Percentiles rank a stretch among this genome's conserved stretches.
phyloP scores from a whole-genome alignment of 2,329 filamentous ascomycete species.

The Aspergillus nomiae region DNA sequence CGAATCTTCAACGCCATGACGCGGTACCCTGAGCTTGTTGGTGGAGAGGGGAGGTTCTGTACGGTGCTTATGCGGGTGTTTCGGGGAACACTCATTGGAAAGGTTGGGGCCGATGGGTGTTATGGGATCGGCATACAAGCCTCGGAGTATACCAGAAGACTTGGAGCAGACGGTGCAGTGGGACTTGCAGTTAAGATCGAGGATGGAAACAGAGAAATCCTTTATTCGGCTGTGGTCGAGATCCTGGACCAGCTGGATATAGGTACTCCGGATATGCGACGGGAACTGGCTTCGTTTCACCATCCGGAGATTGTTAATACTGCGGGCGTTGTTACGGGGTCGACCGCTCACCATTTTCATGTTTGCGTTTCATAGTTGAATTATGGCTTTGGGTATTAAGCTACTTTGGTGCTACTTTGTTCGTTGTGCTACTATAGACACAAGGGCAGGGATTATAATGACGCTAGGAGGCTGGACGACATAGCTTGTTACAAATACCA shows the following conservation, averaged over 20 bases:
- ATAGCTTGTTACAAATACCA: not conserved
- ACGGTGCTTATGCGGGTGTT: conserved; percentile 49
- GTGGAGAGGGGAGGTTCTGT: conserved; percentile 51
- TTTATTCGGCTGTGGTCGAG: conserved; percentile 49
- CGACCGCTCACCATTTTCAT: conserved; percentile 7
- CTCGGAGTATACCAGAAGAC: conserved; percentile 37
- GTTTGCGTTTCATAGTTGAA: not conserved
- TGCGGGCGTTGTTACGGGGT: conserved; percentile 40
- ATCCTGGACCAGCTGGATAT: conserved; percentile 49
- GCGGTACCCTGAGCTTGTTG: conserved; percentile 47
- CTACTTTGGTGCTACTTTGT: not conserved
- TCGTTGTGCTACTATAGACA: not conserved
- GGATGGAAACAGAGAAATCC: conserved; percentile 48
- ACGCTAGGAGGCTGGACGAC: not conserved
- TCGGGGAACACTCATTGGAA: conserved; percentile 45
- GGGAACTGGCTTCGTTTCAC: conserved; percentile 37
- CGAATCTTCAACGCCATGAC: conserved; percentile 49
- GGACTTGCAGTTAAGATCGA: conserved; percentile 54
- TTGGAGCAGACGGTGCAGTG: conserved; percentile 42
- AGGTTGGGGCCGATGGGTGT: conserved; percentile 53
- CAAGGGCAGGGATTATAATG: too few relatives aligned
- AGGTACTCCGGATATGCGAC: conserved; percentile 33
- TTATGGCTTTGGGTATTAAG: not conserved
- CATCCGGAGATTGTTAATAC: conserved; percentile 41
- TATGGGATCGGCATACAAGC: conserved; percentile 50